Evolutionary conservation across 1,284 basidiomycete genomes (phyloP), one percentile per base, ranked within the genome.

Genomic region (Phylloporus gajari): DNA sequence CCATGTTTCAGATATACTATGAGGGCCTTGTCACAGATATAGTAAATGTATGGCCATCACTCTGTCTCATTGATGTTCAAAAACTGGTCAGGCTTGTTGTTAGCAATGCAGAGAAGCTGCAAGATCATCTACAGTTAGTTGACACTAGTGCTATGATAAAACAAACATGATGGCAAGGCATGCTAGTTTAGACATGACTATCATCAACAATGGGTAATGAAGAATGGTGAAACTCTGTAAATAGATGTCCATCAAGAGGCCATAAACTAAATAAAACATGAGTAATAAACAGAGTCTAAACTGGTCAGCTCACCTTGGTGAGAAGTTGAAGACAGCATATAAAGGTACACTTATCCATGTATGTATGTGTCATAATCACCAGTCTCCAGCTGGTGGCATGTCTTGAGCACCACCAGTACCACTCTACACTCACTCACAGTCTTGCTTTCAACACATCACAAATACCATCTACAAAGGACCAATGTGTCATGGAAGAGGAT

Each of bases 131-230:
- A 97, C 97, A 0, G 97, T 97, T 38, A 97, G 83, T 68, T 94
- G 94, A 81, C 96, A 98, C 83, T 99, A 97, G 75, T 96, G 94
- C 56, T 97, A 89, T 27, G 95, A 97, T 0, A 97, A 95, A 2
- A 99, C 97, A 77, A 99, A 99, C 72, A 95, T 87, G 76, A 99
- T 95, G 40, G 97, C 93, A 21, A 99, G 90, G 81, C 99, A 99
- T 0, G 97, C 95, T 0, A 97, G 98, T 82, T 99, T 99, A 38
- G 97, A 97, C 98, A 99, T 99, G 46, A 97, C 91, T 71, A 99
- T 95, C 97, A 99, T 99, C 69, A 99, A 87, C 0, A 96, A 98
- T 0, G 98, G 97, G 91, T 98, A 99, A 80, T 99, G 98, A 17
- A 97, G 95, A 60, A 98, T 95, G 62, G 91, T 92, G 88, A 98